A percentile compares a stretch with the other conserved stretches of the same genome.
phyloP scores from a whole-genome alignment of 208 protist genomes.

The Trypanosomatidae sp. region DNA sequence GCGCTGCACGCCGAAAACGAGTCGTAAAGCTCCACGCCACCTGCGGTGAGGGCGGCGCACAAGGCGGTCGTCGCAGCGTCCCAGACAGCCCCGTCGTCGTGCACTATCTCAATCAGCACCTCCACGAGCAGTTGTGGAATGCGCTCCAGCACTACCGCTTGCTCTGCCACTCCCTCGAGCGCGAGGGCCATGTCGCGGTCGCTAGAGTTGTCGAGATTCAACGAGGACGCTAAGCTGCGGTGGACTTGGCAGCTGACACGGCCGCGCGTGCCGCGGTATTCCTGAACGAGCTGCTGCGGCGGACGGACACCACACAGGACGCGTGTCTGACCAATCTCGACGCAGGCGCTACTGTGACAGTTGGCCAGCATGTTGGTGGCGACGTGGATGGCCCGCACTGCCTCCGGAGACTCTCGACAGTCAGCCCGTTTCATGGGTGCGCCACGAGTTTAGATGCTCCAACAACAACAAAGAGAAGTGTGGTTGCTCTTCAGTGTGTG shows the following conservation, averaged over 20 bases:
- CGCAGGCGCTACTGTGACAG: conserved; percentile 80
- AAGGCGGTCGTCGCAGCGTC: conserved; percentile 69
- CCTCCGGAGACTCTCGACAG: conserved; percentile 26
- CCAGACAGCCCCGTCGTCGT: conserved; percentile 72
- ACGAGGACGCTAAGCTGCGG: conserved; percentile 29
- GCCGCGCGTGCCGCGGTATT: conserved; percentile 79
- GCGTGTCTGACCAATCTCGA: conserved; percentile 78
- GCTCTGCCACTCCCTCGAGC: conserved; percentile 79
- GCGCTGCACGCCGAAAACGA: conserved; percentile 67
- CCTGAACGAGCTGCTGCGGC: conserved; percentile 84
- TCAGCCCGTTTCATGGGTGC: conserved; percentile 29
- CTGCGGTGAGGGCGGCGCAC: conserved; percentile 59
- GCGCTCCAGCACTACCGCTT: conserved; percentile 66
- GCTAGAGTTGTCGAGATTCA: conserved; percentile 28
- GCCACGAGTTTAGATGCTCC: no score
- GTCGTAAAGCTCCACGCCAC: conserved; percentile 73
- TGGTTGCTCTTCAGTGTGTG: neutral
- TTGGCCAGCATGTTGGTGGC: conserved; percentile 66
- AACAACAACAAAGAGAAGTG: neutral
- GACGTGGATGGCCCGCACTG: conserved; percentile 70
- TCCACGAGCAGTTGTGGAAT: conserved; percentile 82
- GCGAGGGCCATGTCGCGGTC: conserved; percentile 57
- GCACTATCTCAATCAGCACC: conserved; percentile 69
- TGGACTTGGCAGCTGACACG: conserved; percentile 65
- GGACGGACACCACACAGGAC: conserved; percentile 77